Percentiles rank a stretch among this genome's conserved stretches.
Evolutionary conservation across 768 basidiomycete species (phyloP).

Genomic region (Rhizopogon vinicolor): DNA sequence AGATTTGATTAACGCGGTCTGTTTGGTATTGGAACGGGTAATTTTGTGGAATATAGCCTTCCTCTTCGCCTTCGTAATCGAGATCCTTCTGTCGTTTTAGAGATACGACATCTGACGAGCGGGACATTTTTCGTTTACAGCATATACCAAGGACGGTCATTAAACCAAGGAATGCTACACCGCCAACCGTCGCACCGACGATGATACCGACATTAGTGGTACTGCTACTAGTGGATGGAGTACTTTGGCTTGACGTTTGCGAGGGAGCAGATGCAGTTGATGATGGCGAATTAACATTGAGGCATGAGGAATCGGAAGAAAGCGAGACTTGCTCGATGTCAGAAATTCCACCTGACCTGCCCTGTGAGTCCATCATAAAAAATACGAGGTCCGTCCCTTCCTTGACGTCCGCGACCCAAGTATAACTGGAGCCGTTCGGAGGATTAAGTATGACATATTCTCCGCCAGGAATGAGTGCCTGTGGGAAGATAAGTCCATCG

Average conservation of each 20-base stretch:
- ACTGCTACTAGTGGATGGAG: slow-evolving; percentile 19
- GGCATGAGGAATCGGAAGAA: slow-evolving; percentile 46
- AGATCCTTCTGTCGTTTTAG: slow-evolving; percentile 33
- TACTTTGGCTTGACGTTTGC: slow-evolving; percentile 15
- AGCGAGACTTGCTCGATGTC: slow-evolving; percentile 41
- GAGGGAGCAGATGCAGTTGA: slow-evolving; percentile 33
- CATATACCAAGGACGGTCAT: slow-evolving; percentile 47
- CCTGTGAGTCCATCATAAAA: slow-evolving; percentile 45
- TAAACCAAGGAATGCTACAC: slow-evolving; percentile 44
- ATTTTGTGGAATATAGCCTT: slow-evolving; percentile 15
- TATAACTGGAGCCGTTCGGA: slow-evolving; percentile 27
- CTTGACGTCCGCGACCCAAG: slow-evolving; percentile 53
- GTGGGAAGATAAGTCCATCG: background rate
- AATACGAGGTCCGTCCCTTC: slow-evolving; percentile 58
- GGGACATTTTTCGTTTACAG: slow-evolving; percentile 23
- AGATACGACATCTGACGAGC: slow-evolving; percentile 23
- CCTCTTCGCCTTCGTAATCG: slow-evolving; percentile 12
- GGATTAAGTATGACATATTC: slow-evolving; percentile 40
- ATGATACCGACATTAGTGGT: slow-evolving; percentile 45
- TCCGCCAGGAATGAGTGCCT: slow-evolving; percentile 69
- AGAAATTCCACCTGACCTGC: slow-evolving; percentile 56
- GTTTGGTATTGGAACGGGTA: slow-evolving; percentile 27
- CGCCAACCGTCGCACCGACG: slow-evolving; percentile 45
- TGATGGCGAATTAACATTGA: slow-evolving; percentile 48
- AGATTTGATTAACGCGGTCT: slow-evolving; percentile 9